Base-by-base conservation (phyloP, 164 flowering plant species). In the Kingdonia uniflora region DNA sequence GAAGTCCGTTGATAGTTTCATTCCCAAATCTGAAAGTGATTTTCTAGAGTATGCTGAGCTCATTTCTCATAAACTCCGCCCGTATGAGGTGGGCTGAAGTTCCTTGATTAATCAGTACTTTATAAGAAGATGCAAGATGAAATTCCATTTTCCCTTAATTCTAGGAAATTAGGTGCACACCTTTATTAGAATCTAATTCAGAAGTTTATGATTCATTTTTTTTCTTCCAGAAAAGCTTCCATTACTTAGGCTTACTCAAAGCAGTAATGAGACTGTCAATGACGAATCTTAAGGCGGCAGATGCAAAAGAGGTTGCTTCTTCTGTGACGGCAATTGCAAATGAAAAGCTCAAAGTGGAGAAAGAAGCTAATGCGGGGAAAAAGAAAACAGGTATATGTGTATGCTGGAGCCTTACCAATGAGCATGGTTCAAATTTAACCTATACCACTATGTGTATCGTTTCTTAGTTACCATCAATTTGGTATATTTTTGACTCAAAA, bases 251-350 rank as follows among this genome's bases (percentile, higher is more conserved):
- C 45, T 60, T 92, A 61, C 91, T 92, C 14, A 92, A 86, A 71
- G 70, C 87, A 5, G 91, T 86, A 6, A 82, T 88, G 87, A 80
- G 98, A 68, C 57, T 85, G 19, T 88, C 98, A 19, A 76, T 79
- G 87, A 65, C 74, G 22, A 19, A 71, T 22, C 47, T 92, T 63
- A 88, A 84, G 70, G 98, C 84, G n/a, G 79, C 94, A 13, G 95
- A 88, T 73, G 96, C 91, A 1, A 88, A 88, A 64, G 98, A 92
- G n/a, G 73, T 92, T 42, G 79, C 94, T 2, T 85, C 98, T 51
- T 92, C 98, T 1, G 45, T 92, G 22, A 70, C 91, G 8, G 91
- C 98, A 25, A 80, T 88, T 68, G 94, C 95, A 35, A 92, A 92
- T 65, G 98, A 92, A 63, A 92, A 84, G 75, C 70, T 92, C 17